These are phyloP conservation scores for Dioscorea zingiberensis DNA, from an alignment of 106 monocot genomes.

Conservation along the genomic window DNA sequence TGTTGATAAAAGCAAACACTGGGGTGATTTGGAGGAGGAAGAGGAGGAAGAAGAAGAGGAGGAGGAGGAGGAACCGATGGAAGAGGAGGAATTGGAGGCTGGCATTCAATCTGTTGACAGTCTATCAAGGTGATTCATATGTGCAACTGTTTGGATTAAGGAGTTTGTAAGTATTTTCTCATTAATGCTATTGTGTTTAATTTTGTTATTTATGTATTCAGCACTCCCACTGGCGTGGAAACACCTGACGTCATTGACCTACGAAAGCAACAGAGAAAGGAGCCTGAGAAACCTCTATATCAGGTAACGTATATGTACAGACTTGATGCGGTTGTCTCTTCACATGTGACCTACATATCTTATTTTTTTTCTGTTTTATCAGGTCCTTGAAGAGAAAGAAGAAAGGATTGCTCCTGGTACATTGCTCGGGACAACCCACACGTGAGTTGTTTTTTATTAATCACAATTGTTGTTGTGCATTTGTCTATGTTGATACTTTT, in stretches of 20 bases:
- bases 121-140: slow-evolving; percentile 62
- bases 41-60: slow-evolving; percentile 93
- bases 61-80: slow-evolving; percentile 80
- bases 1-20: slow-evolving; percentile 90
- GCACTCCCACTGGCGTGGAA: slow-evolving; percentile 96
- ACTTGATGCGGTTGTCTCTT: too few relatives aligned
- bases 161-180: not conserved
- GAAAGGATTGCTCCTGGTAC: slow-evolving; percentile 93
- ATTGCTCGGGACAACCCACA: slow-evolving; percentile 79
- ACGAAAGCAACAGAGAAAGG: slow-evolving; percentile 96
- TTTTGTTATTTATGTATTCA: slow-evolving; percentile 22
- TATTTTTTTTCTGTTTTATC: slow-evolving; percentile 2
- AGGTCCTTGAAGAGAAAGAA: slow-evolving; percentile 99
- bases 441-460: slow-evolving; percentile 38
- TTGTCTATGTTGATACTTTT: too few relatives aligned
- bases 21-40: slow-evolving; percentile 98
- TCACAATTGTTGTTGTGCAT: not conserved
- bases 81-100: slow-evolving; percentile 82
- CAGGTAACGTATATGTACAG: slow-evolving; percentile 39
- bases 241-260: slow-evolving; percentile 99
- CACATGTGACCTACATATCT: not conserved
- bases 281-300: slow-evolving; percentile 86
- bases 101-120: slow-evolving; percentile 97
- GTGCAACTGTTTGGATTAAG: not conserved
- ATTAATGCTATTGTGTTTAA: not conserved